Evolutionary conservation across 257 asterid species (phyloP), one percentile per base, ranked within the genome.

Genomic region (Echium plantagineum): DNA sequence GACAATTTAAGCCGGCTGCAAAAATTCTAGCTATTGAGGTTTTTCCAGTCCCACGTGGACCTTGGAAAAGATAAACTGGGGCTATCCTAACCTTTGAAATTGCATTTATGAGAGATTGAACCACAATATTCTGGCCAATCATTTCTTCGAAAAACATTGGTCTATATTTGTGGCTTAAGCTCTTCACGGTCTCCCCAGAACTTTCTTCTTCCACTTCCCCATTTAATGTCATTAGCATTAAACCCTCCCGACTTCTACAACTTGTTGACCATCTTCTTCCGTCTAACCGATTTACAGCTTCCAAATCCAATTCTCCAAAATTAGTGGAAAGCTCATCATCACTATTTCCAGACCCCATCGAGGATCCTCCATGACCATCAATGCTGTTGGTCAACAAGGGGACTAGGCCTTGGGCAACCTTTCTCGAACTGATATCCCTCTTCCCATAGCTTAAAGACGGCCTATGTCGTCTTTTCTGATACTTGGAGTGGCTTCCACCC

Each of bases 31-130:
- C 96, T 0, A 87, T 78, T 69, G 96, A 86, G 55, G 94, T 84
- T 71, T 93, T 93, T 54, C 99, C 99, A 4, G 94, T 93, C 58
- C 99, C 99, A 18, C 96, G 97, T 7, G 96, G 97, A 66, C 99
- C 99, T 64, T 89, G 97, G 72, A 93, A 83, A 60, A 93, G 94
- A 75, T 86, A 89, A 68, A 89, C 81, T 0, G 97, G 95, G 62
- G 94, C 84, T 66, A 86, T 80, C 69, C 89, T 75, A 63, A 84
- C 74, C 63, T 82, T 81, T 42, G 94, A 78, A 72, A 93, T 63
- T 0, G 86, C 87, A 71, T 64, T 83, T 58, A 48, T 73, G 42
- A 93, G 85, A 63, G 97, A 93, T 61, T 93, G 95, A 58, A 83
- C 85, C 24, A 85, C 94, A 65, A 85, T 74, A 58, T 83, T 83